Evolutionary conservation across 2,329 filamentous ascomycete genomes (phyloP).

Genomic region (Fusarium sp.): DNA sequence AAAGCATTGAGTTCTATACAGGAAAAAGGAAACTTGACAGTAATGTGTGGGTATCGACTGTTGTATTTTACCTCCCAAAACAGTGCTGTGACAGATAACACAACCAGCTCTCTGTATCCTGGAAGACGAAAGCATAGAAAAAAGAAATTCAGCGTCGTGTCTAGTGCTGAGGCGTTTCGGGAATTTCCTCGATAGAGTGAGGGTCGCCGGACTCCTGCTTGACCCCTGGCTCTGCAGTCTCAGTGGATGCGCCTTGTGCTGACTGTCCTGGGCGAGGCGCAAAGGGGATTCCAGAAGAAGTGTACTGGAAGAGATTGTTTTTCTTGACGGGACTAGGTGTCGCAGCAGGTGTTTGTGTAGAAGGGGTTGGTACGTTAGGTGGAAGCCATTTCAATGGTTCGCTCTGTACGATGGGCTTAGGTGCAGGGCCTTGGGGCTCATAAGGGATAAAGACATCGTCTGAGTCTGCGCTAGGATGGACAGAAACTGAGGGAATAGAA

Average conservation of each 20-base stretch:
- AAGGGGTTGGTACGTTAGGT: constrained; percentile 56
- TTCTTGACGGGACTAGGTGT: constrained; percentile 53
- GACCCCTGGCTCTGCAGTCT: not conserved
- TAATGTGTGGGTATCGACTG: constrained; percentile 21
- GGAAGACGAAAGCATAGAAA: not conserved
- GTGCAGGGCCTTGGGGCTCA: constrained; percentile 64
- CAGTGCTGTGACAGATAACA: constrained; percentile 9
- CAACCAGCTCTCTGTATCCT: constrained; percentile 10
- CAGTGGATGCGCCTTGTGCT: constrained; percentile 1
- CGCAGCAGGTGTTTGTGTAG: constrained; percentile 48
- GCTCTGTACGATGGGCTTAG: constrained; percentile 52
- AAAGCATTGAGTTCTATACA: constrained; percentile 10
- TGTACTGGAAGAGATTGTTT: constrained; percentile 52
- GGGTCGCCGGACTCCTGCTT: constrained; percentile 4
- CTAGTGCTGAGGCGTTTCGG: constrained; percentile 16
- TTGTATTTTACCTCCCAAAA: constrained; percentile 9
- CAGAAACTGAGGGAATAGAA: constrained; percentile 41
- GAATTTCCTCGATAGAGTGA: constrained; percentile 3
- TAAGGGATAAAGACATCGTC: constrained; percentile 63
- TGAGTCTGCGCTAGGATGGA: constrained; percentile 42
- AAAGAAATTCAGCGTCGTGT: not conserved
- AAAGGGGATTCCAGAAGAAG: constrained; percentile 60
- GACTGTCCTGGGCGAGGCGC: constrained; percentile 47
- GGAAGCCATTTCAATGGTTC: constrained; percentile 64
- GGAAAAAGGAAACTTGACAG: constrained; percentile 12